Base-by-base conservation (phyloP, 768 basidiomycete genomes). In the Xerocomus spinulosus region DNA sequence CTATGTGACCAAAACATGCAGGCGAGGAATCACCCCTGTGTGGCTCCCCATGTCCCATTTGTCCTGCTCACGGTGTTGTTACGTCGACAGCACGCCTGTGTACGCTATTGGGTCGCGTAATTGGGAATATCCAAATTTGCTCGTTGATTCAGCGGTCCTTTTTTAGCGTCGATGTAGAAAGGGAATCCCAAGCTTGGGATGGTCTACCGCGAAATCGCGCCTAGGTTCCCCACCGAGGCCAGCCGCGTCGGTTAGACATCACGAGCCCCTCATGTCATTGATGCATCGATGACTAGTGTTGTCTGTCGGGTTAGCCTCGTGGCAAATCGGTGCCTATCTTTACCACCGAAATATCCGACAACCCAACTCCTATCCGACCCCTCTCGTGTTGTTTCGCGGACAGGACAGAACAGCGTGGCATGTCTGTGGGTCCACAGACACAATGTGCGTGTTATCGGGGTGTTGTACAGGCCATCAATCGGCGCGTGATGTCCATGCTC, bases 71-170 rank as follows among this genome's bases (percentile, higher is more conserved):
- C 45, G 29, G 46, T 48, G 32, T 18, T 51, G 44, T 63, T 67
- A 67, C 65, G 62, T 63, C 56, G 62, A 49, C 59, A 29, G 36
- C 53, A 39, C 18, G 49, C 64, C 50, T 59, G 51, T 13, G 29
- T 44, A 20, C 29, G 30, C 21, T 28, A 53, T 47, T 42, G 33
- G 53, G 42, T 53, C 43, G 49, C 62, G 50, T 62, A 60, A 60
- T 50, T 43, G 30, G 44, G 42, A 46, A 48, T 37, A 20, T 45
- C 53, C 52, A 42, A 51, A 54, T 48, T 42, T 36, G 41, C 50
- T 48, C 42, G 40, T 58, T 58, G 10, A 61, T 57, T 49, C 47
- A 39, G 46, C 25, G 35, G 33, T 33, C 50, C 49, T 43, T 49
- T 24, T 40, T 40, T 13, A 7, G n/a, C 24, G 23, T 23, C 6